phyloP scores from a whole-genome alignment of 805 yeast species.

The Kodamaea restingae region DNA sequence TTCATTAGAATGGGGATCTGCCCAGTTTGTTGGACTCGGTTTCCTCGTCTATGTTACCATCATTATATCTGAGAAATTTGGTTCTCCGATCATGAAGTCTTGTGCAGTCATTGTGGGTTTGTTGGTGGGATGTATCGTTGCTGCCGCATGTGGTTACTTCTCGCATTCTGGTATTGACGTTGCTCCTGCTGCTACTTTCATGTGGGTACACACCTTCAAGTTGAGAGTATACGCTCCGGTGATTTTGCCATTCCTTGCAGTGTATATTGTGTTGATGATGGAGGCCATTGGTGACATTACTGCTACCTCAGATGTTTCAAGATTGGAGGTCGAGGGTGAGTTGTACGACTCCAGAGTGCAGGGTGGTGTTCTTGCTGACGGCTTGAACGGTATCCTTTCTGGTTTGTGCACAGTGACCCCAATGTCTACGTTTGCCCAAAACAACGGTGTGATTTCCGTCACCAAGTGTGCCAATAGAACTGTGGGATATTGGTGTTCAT shows the following conservation, averaged over 20 bases:
- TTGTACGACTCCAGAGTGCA: constrained; percentile 80
- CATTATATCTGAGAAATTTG: constrained; percentile 76
- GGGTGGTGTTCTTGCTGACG: constrained; percentile 91
- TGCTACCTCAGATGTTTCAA: constrained; percentile 88
- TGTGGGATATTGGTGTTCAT: constrained; percentile 76
- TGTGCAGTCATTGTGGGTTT: constrained; percentile 89
- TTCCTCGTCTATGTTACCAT: constrained; percentile 75
- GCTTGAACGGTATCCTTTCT: constrained; percentile 71
- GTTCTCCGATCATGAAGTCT: constrained; percentile 91
- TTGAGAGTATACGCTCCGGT: constrained; percentile 77
- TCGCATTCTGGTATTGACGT: constrained; percentile 48
- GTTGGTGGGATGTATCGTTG: constrained; percentile 85
- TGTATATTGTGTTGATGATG: constrained; percentile 79
- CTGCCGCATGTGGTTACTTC: constrained; percentile 87
- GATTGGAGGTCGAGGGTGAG: constrained; percentile 79
- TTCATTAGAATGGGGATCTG: constrained; percentile 75
- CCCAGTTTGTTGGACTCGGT: constrained; percentile 82
- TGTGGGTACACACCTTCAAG: constrained; percentile 85
- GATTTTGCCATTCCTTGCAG: constrained; percentile 80
- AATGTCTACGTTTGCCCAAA: constrained; percentile 88
- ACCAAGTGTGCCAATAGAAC: constrained; percentile 87
- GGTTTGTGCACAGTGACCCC: constrained; percentile 85
- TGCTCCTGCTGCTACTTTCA: constrained; percentile 80
- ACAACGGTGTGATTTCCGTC: constrained; percentile 89
- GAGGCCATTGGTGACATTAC: constrained; percentile 95